Conservation (phyloP, 2,329 filamentous ascomycete genomes). For the Aspergillus latus region DNA sequence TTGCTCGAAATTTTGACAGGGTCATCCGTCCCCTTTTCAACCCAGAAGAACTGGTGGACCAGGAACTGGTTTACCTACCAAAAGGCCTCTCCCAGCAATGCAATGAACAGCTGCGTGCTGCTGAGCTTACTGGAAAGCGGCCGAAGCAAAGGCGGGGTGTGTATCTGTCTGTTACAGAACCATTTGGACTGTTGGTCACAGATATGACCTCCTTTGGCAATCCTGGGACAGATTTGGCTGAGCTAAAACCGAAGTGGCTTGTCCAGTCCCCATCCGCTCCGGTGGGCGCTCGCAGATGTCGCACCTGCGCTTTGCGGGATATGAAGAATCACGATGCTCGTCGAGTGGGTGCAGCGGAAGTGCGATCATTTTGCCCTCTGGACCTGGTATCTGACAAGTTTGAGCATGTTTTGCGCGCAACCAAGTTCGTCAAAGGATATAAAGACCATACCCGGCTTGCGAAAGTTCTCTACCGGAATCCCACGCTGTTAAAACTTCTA, state of each 20-base stretch:
- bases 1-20: slow-evolving; percentile 39
- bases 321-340: slow-evolving; percentile 46
- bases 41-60: slow-evolving; percentile 55
- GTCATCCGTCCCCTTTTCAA: slow-evolving; percentile 57
- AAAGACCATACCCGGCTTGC: slow-evolving; percentile 40
- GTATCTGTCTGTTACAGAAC: slow-evolving; percentile 56
- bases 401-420: slow-evolving; percentile 47
- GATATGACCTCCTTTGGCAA: slow-evolving; percentile 62
- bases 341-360: slow-evolving; percentile 28
- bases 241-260: slow-evolving; percentile 87
- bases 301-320: slow-evolving; percentile 67
- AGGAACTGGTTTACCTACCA: slow-evolving; percentile 54
- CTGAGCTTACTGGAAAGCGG: slow-evolving; percentile 48
- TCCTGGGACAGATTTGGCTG: slow-evolving; percentile 51
- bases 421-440: slow-evolving; percentile 37
- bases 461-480: slow-evolving; percentile 35
- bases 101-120: slow-evolving; percentile 54
- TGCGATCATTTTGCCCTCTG: slow-evolving; percentile 61
- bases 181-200: slow-evolving; percentile 67
- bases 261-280: slow-evolving; percentile 73
- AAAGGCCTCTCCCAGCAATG: slow-evolving; percentile 48
- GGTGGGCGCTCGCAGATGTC: slow-evolving; percentile 61
- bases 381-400: slow-evolving; percentile 56
- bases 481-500: slow-evolving; percentile 36
- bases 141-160: slow-evolving; percentile 51